Conservation (phyloP, 208 protist species). For the Crithidia sp. region DNA sequence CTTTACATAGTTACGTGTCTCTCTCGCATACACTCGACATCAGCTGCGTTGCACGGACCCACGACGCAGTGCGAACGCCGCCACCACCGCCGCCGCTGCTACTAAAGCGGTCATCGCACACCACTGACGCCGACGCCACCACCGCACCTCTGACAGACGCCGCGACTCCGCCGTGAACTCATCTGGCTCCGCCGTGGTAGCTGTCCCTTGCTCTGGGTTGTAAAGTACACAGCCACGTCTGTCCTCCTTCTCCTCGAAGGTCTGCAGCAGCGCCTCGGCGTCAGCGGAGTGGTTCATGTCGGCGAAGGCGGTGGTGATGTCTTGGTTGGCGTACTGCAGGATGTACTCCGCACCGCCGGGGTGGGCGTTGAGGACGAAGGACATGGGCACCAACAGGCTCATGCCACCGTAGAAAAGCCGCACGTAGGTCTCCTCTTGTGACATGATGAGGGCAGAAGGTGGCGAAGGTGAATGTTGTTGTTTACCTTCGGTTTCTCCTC, state of each 20-base stretch:
- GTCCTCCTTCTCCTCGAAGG: conserved; percentile 12
- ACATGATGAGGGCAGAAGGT: not conserved
- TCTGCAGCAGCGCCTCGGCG: conserved; percentile 26
- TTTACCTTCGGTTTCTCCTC: not conserved
- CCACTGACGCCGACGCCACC: conserved; percentile 1
- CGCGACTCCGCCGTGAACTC: conserved; percentile 13
- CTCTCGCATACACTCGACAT: not conserved
- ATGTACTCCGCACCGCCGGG: conserved; percentile 43
- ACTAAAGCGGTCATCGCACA: conserved; percentile 4
- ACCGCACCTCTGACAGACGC: conserved; percentile 8
- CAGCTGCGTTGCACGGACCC: not conserved
- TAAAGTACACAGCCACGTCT: not conserved
- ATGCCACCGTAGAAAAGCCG: conserved; percentile 25
- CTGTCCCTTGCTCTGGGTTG: not conserved
- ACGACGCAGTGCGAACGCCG: conserved; percentile 2
- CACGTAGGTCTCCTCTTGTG: conserved; percentile 1
- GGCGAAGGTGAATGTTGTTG: not conserved
- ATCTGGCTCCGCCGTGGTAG: not conserved
- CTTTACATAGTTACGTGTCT: too few species aligned
- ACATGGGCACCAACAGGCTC: conserved; percentile 29
- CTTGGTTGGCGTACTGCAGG: conserved; percentile 32
- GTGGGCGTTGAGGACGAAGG: conserved; percentile 43
- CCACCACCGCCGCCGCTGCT: not conserved
- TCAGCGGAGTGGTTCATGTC: conserved; percentile 41
- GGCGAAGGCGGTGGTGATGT: conserved; percentile 48